Evolutionary conservation across 2,329 filamentous ascomycete genomes (phyloP).

Genomic region (Colletotrichum tropicale): DNA sequence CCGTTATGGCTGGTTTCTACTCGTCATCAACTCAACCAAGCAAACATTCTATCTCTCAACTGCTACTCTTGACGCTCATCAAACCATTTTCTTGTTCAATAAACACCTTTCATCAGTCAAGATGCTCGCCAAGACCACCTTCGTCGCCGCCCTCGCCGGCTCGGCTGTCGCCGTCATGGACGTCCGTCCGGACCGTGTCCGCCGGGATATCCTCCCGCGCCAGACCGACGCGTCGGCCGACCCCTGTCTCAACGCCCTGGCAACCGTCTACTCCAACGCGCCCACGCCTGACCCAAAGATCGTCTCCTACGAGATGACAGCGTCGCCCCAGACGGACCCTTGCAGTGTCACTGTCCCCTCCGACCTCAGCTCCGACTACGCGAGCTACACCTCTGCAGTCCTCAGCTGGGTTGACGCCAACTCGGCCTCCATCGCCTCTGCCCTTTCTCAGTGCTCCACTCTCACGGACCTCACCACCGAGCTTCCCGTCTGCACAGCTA

Average conservation of each 20-base stretch:
- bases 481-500: background rate
- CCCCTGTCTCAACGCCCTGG: constrained; percentile 23
- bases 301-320: constrained; percentile 18
- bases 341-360: constrained; percentile 28
- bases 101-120: background rate
- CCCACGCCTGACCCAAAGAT: constrained; percentile 29
- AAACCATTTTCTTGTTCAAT: background rate
- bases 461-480: constrained; percentile 17
- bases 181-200: constrained; percentile 16
- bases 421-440: constrained; percentile 23
- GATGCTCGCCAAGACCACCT: constrained; percentile 27
- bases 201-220: constrained; percentile 24
- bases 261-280: constrained; percentile 20
- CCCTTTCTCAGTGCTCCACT: constrained; percentile 28
- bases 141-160: constrained; percentile 26
- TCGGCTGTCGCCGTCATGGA: constrained; percentile 22
- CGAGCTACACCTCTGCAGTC: constrained; percentile 24
- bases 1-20: background rate
- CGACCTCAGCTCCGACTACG: constrained; percentile 21
- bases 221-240: constrained; percentile 23
- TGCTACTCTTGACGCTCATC: background rate
- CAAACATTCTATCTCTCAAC: background rate
- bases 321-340: constrained; percentile 22
- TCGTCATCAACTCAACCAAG: background rate
- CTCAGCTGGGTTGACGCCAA: constrained; percentile 26